A percentile compares a stretch with the other conserved stretches of the same genome.
Evolutionary conservation across 768 basidiomycete genomes (phyloP).

Genomic region (Suillus paluster): DNA sequence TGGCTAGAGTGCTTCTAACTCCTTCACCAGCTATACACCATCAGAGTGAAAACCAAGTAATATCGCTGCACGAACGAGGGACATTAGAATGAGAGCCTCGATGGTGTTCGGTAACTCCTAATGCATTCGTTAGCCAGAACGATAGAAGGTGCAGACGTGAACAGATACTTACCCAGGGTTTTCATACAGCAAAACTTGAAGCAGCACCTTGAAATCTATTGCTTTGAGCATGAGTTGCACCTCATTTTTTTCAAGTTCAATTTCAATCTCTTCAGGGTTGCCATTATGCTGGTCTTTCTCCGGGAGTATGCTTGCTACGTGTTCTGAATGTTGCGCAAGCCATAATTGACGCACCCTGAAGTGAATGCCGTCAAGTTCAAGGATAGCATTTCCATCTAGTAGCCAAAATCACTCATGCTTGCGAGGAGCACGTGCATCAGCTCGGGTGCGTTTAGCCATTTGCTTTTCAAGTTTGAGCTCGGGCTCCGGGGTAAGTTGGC

Average conservation of each 20-base stretch:
- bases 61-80: conserved; percentile 41
- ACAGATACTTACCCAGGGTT: conserved; percentile 7
- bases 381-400: conserved; percentile 38
- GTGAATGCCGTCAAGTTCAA: conserved; percentile 36
- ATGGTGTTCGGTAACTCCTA: conserved; percentile 29
- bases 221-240: background rate
- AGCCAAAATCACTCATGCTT: conserved; percentile 37
- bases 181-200: conserved; percentile 5
- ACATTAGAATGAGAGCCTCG: conserved; percentile 32
- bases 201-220: conserved; percentile 2
- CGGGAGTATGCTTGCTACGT: conserved; percentile 27
- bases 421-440: background rate
- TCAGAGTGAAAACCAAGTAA: conserved; percentile 35
- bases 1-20: conserved; percentile 37
- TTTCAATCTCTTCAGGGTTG: background rate
- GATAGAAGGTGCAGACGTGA: background rate
- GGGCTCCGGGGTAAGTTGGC: background rate
- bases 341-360: conserved; percentile 42
- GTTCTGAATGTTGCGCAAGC: conserved; percentile 33
- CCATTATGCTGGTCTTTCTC: background rate
- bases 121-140: conserved; percentile 11
- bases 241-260: background rate
- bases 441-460: background rate
- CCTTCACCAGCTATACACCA: conserved; percentile 31
- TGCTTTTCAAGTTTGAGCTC: background rate